Conservation (phyloP, 106 monocot genomes). For the Platanthera zijinensis region DNA sequence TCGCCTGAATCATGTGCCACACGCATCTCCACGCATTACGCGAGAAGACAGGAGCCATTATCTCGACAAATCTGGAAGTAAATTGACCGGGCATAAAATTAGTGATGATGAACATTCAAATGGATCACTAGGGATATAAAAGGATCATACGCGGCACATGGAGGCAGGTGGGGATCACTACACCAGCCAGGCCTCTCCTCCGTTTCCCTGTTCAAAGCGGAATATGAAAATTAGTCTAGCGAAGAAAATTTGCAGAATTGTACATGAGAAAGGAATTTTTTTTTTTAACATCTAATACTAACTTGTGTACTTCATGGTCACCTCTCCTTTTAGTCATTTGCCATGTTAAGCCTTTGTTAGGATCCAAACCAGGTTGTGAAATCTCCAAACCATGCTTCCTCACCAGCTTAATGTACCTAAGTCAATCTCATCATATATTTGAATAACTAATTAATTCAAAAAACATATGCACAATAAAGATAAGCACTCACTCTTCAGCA, state of each 20-base stretch:
- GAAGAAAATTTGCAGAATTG: background rate
- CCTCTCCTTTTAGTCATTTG: conserved; percentile 50
- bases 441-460: background rate
- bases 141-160: conserved; percentile 42
- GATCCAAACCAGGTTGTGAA: conserved; percentile 56
- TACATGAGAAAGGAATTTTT: background rate
- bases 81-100: background rate
- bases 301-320: conserved; percentile 56
- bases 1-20: conserved; percentile 66
- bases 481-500: conserved; percentile 39
- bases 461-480: background rate
- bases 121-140: background rate
- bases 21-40: conserved; percentile 59
- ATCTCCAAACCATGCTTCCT: conserved; percentile 51
- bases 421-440: background rate
- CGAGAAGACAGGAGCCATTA: conserved; percentile 61
- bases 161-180: conserved; percentile 38
- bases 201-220: conserved; percentile 27
- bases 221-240: background rate
- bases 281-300: conserved; percentile 8
- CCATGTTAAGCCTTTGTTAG: conserved; percentile 46
- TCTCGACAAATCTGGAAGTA: conserved; percentile 46
- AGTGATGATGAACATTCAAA: background rate
- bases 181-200: conserved; percentile 55
- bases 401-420: conserved; percentile 46